Evolutionary conservation across 768 basidiomycete species (phyloP).

Genomic region (Lactarius quietus): DNA sequence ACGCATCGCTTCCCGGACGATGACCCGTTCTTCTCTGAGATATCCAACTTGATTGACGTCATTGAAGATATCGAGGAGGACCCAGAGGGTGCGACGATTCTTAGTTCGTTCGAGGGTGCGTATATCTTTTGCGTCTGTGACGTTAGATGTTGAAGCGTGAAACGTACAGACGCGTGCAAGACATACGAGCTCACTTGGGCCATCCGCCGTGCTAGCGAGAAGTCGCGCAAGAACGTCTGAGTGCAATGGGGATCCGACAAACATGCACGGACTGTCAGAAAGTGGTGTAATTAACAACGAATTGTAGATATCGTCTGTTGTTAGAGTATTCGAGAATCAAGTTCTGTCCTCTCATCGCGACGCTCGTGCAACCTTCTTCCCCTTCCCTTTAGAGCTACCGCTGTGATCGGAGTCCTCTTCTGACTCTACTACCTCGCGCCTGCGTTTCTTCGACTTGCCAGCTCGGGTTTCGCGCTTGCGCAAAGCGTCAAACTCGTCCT

Average conservation of each 20-base stretch:
- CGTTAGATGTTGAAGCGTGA: background rate
- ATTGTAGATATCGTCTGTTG: constrained; percentile 4
- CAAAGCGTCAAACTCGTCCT: constrained; percentile 59
- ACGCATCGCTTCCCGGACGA: constrained; percentile 70
- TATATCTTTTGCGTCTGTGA: background rate
- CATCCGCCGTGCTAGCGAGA: constrained; percentile 76
- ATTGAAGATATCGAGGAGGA: constrained; percentile 90
- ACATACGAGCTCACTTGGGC: constrained; percentile 95
- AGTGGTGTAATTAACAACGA: background rate
- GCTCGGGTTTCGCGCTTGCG: constrained; percentile 7
- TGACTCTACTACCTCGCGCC: background rate
- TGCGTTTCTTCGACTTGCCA: constrained; percentile 22
- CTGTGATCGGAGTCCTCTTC: background rate
- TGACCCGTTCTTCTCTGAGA: constrained; percentile 93
- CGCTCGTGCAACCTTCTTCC: background rate
- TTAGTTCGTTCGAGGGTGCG: constrained; percentile 81
- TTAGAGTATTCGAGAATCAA: constrained; percentile 8
- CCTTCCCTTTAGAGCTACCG: background rate
- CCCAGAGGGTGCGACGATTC: constrained; percentile 72
- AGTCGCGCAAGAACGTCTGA: constrained; percentile 41
- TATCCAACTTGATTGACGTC: constrained; percentile 84
- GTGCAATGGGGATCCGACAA: constrained; percentile 6
- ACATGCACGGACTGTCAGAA: constrained; percentile 1
- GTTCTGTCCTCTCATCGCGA: background rate
- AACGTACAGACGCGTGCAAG: constrained; percentile 65